Percentiles rank a stretch among this genome's conserved stretches.
These are phyloP conservation scores for Neopestalotiopsis sp. DNA, from an alignment of 2,329 filamentous ascomycete species.

Conservation along the genomic window DNA sequence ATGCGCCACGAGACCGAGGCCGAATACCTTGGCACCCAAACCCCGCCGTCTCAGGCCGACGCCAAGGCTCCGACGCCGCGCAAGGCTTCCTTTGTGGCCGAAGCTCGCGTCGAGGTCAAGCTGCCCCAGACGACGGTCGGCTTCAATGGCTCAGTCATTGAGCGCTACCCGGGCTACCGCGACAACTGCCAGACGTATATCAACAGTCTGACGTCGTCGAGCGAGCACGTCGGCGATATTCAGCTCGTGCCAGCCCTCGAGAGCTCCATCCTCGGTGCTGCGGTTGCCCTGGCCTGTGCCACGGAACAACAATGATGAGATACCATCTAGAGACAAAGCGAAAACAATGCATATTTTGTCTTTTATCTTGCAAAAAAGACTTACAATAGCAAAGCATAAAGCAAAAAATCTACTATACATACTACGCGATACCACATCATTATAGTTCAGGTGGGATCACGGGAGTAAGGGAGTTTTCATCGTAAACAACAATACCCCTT, in stretches of 20 bases:
- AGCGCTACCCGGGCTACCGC: conserved; percentile 75
- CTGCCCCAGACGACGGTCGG: conserved; percentile 65
- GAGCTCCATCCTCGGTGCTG: conserved; percentile 76
- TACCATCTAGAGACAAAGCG: no score
- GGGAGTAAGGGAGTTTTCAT: background rate
- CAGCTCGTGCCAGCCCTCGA: conserved; percentile 73
- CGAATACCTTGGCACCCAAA: conserved; percentile 35
- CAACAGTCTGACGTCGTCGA: conserved; percentile 57
- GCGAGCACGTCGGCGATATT: conserved; percentile 49
- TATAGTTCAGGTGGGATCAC: background rate
- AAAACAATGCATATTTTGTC: background rate
- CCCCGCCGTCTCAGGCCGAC: background rate
- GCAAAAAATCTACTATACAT: background rate
- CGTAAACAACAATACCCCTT: background rate
- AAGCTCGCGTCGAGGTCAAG: conserved; percentile 55
- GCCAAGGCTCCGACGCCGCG: conserved; percentile 30
- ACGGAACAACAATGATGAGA: conserved; percentile 16
- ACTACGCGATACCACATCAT: no score
- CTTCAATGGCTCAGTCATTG: conserved; percentile 80
- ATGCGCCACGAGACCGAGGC: conserved; percentile 54
- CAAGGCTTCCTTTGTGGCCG: conserved; percentile 37
- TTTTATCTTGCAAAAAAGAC: background rate
- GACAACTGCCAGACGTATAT: conserved; percentile 66
- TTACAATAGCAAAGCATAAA: no score
- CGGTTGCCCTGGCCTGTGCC: conserved; percentile 66